Percentiles rank a stretch among this genome's conserved stretches.
These are phyloP conservation scores for Chionographis japonica DNA, from an alignment of 106 monocot genomes.

Conservation along the genomic window DNA sequence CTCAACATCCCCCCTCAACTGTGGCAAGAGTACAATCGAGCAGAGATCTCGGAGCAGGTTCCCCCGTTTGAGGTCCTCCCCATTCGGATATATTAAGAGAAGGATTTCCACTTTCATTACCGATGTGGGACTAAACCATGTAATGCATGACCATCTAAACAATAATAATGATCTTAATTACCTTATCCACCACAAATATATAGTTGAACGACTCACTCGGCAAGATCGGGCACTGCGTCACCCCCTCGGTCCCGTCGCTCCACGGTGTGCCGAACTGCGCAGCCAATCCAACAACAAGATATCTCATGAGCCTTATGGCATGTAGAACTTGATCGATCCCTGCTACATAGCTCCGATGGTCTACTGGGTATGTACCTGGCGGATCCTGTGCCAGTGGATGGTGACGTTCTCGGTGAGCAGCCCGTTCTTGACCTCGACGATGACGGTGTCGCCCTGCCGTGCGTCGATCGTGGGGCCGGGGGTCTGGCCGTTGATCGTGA, in stretches of 20 bases:
- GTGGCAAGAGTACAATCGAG: too few relatives aligned
- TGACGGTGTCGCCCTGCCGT: constrained; percentile 67
- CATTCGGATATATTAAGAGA: too few relatives aligned
- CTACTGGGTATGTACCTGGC: constrained; percentile 36
- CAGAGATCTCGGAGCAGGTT: too few relatives aligned
- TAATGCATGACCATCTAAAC: too few relatives aligned
- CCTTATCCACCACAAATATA: constrained; percentile 73
- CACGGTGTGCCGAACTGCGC: constrained; percentile 74
- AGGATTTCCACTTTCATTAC: too few relatives aligned
- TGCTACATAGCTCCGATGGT: too few relatives aligned
- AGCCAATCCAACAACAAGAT: too few relatives aligned
- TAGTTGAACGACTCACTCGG: constrained; percentile 78
- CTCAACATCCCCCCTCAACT: too few relatives aligned
- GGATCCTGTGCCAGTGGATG: constrained; percentile 87
- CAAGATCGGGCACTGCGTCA: constrained; percentile 78
- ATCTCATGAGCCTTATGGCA: too few relatives aligned
- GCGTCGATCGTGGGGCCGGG: constrained; percentile 83
- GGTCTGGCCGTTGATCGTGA: constrained; percentile 58
- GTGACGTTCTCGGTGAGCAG: constrained; percentile 65
- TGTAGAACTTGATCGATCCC: too few relatives aligned
- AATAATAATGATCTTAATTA: constrained; percentile 10
- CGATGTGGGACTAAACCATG: too few relatives aligned
- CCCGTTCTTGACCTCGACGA: constrained; percentile 54
- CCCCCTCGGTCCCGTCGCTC: constrained; percentile 75
- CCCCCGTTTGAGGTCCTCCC: too few relatives aligned